Percentiles rank a stretch among this genome's conserved stretches.
Conservation (phyloP, 176 grass and related monocot species). For the Poa annua region DNA sequence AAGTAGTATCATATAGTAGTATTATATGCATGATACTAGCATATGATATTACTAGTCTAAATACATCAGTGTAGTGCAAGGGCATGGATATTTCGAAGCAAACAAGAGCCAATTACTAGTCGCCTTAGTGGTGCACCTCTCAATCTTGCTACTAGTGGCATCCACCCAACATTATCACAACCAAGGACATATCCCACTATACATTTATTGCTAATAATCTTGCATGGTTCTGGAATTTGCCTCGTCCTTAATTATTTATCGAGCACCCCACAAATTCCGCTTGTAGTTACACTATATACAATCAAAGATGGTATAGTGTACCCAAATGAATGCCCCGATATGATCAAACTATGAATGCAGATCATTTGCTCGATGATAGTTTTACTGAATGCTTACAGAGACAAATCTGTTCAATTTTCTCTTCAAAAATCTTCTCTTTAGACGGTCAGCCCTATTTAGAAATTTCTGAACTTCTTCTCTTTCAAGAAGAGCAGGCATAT, state of each 20-base stretch:
- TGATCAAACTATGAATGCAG: background rate
- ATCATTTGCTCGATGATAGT: background rate
- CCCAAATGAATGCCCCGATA: background rate
- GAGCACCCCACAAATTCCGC: background rate
- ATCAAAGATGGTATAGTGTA: background rate
- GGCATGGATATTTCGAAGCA: constrained; percentile 22
- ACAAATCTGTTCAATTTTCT: background rate
- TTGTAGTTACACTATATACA: background rate
- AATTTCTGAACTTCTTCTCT: background rate
- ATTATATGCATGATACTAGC: no score
- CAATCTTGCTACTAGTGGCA: constrained; percentile 42
- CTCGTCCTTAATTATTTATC: background rate
- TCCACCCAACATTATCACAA: constrained; percentile 39
- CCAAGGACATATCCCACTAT: constrained; percentile 38
- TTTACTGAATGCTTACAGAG: background rate
- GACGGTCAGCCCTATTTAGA: background rate
- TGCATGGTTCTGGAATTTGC: background rate
- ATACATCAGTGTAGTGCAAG: constrained; percentile 20
- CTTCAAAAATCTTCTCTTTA: background rate
- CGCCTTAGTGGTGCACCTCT: constrained; percentile 21
- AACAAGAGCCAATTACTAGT: constrained; percentile 13
- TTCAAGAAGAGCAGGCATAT: background rate
- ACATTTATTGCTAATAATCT: background rate
- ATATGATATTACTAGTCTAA: no score
- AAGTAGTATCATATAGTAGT: no score